phyloP scores from a whole-genome alignment of 352 stramenopile species.

The Globisporangium nodosum region DNA sequence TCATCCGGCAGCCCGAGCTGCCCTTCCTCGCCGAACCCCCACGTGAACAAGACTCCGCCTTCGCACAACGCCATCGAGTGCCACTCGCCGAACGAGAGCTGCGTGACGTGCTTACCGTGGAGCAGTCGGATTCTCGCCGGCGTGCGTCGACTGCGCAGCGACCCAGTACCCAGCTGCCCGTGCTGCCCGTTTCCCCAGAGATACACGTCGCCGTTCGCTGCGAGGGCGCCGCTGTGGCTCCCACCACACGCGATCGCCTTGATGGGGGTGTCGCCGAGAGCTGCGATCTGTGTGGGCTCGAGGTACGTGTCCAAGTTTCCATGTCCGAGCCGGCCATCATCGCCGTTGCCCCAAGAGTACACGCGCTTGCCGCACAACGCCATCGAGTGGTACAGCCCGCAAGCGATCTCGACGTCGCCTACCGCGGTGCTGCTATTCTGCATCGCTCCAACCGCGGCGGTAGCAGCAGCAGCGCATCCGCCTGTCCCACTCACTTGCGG shows the following conservation, averaged over 20 bases:
- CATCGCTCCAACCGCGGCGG: not conserved
- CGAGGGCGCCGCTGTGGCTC: conserved; percentile 48
- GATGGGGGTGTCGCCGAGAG: conserved; percentile 28
- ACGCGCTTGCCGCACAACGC: conserved; percentile 33
- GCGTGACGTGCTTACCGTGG: conserved; percentile 30
- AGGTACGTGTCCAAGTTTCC: conserved; percentile 35
- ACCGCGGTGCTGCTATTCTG: not conserved
- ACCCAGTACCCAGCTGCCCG: conserved; percentile 48
- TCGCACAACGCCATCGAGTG: conserved; percentile 64
- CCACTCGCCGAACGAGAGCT: conserved; percentile 63
- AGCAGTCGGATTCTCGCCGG: conserved; percentile 43
- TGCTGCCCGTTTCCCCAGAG: conserved; percentile 54
- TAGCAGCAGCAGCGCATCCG: not conserved
- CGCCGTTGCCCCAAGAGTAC: conserved; percentile 59
- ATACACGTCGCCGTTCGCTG: conserved; percentile 38
- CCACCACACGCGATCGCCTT: conserved; percentile 44
- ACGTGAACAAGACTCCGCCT: conserved; percentile 45
- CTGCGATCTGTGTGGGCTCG: conserved; percentile 29
- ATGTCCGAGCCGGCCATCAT: conserved; percentile 60
- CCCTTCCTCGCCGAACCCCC: conserved; percentile 71
- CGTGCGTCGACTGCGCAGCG: conserved; percentile 25
- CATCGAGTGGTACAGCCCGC: conserved; percentile 56
- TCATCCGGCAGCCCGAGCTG: conserved; percentile 49
- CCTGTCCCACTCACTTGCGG: not conserved
- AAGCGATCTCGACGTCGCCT: conserved; percentile 37